phyloP scores from a whole-genome alignment of 768 basidiomycete genomes.

The Lactarius sanguifluus region DNA sequence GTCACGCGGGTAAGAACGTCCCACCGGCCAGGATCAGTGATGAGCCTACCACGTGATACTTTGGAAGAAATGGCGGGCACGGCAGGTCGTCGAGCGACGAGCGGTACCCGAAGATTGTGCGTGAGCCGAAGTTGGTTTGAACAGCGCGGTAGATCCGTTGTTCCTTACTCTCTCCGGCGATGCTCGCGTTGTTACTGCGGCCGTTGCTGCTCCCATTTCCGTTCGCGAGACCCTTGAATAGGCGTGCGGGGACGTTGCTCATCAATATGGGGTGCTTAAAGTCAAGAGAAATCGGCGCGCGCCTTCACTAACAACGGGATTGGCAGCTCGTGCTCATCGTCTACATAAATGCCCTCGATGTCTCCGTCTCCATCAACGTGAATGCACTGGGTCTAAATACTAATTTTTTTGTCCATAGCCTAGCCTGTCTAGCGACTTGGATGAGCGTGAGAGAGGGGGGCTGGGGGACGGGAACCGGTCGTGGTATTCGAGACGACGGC shows the following conservation, averaged over 20 bases:
- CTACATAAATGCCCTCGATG: constrained; percentile 18
- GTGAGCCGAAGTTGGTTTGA: too few relatives aligned
- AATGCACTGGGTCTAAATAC: too few relatives aligned
- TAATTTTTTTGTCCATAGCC: too few relatives aligned
- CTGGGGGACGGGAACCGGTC: neutral
- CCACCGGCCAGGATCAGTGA: constrained; percentile 39
- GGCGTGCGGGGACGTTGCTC: constrained; percentile 85
- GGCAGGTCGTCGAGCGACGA: too few relatives aligned
- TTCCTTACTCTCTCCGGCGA: constrained; percentile 41
- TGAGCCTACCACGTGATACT: too few relatives aligned
- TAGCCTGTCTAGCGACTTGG: too few relatives aligned
- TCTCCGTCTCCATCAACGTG: too few relatives aligned
- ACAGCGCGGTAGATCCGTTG: constrained; percentile 66
- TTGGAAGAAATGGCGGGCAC: too few relatives aligned
- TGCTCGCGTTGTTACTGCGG: constrained; percentile 35
- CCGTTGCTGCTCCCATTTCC: constrained; percentile 19
- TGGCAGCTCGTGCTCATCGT: constrained; percentile 35
- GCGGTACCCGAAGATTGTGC: too few relatives aligned
- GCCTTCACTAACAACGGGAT: constrained; percentile 40
- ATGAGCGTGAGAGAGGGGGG: too few relatives aligned
- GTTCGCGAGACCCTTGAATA: too few relatives aligned
- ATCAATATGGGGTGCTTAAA: constrained; percentile 63
- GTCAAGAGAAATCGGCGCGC: constrained; percentile 73
- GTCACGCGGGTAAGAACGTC: too few relatives aligned
- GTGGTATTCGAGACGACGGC: constrained; percentile 26